phyloP scores from a whole-genome alignment of 352 stramenopile species.

The Globisporangium megalacanthum region DNA sequence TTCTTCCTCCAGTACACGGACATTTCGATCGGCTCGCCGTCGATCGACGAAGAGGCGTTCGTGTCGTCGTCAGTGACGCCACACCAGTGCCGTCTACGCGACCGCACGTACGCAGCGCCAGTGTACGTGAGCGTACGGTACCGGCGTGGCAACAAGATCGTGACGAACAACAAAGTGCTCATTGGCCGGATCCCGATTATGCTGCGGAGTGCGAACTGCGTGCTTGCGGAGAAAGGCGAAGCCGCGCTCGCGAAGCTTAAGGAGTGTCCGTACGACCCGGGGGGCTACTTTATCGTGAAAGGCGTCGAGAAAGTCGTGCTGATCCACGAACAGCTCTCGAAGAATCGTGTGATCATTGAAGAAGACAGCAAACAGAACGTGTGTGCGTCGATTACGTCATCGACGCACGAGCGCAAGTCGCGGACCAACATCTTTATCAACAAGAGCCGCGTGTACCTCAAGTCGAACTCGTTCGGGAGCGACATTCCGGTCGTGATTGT shows the following conservation, averaged over 20 bases:
- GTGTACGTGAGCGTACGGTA: constrained; percentile 99
- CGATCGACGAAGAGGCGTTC: constrained; percentile 97
- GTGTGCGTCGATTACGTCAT: constrained; percentile 96
- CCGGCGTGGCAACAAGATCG: constrained; percentile 95
- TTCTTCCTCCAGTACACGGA: constrained; percentile 99
- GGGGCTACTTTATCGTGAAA: constrained; percentile 99
- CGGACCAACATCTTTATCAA: constrained; percentile 97
- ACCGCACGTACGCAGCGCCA: constrained; percentile 98
- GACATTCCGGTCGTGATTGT: constrained; percentile 97
- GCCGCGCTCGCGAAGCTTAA: constrained; percentile 94
- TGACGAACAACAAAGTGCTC: constrained; percentile 97
- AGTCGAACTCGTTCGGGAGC: constrained; percentile 97
- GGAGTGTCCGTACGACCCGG: constrained; percentile 99
- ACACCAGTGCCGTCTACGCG: constrained; percentile 97
- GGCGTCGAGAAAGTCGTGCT: constrained; percentile 98
- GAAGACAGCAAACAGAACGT: constrained; percentile 92
- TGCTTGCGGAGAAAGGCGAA: constrained; percentile 94
- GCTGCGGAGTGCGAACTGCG: constrained; percentile 95
- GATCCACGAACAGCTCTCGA: constrained; percentile 99
- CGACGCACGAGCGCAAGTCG: constrained; percentile 98
- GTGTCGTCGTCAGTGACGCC: constrained; percentile 91
- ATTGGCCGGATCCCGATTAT: constrained; percentile 98
- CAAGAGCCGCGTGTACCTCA: constrained; percentile 96
- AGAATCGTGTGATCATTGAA: constrained; percentile 99
- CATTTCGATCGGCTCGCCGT: constrained; percentile 96